Evolutionary conservation across 768 basidiomycete genomes (phyloP).

Genomic region (Suillus occidentalis): DNA sequence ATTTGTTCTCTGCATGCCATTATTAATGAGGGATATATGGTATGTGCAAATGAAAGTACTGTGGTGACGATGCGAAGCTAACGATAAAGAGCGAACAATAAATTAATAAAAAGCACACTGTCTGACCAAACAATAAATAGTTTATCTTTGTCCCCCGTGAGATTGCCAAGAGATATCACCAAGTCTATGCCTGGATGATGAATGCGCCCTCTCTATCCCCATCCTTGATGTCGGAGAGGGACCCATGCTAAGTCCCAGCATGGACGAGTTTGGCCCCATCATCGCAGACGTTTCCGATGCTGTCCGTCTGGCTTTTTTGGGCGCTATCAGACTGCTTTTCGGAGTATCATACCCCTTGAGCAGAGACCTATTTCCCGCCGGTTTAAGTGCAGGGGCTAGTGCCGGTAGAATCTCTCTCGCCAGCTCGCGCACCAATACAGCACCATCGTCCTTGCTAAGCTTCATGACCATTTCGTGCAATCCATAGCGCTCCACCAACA

Average conservation of each 20-base stretch:
- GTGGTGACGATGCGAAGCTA: constrained; percentile 19
- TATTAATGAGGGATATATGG: constrained; percentile 26
- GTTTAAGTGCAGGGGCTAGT: constrained; percentile 69
- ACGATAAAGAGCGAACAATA: constrained; percentile 19
- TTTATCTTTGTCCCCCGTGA: constrained; percentile 24
- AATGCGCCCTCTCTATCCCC: constrained; percentile 36
- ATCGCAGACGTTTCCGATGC: constrained; percentile 65
- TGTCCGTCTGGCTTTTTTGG: constrained; percentile 64
- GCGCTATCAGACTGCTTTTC: constrained; percentile 48
- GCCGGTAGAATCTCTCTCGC: constrained; percentile 84
- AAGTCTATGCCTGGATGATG: constrained; percentile 50
- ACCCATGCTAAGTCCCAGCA: constrained; percentile 15
- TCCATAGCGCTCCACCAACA: constrained; percentile 81
- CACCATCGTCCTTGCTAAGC: constrained; percentile 82
- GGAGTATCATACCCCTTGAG: constrained; percentile 37
- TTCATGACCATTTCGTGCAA: constrained; percentile 78
- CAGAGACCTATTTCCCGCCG: constrained; percentile 36
- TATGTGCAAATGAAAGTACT: constrained; percentile 35
- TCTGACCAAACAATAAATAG: constrained; percentile 2
- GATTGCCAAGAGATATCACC: constrained; percentile 66
- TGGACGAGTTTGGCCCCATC: constrained; percentile 20
- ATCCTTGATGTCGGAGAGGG: constrained; percentile 24
- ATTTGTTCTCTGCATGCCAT: constrained; percentile 16
- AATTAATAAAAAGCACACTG: constrained; percentile 13
- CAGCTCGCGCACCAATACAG: constrained; percentile 87